Evolutionary conservation across 371 early-diverging fungal species (phyloP).

Genomic region (Mucor indicus): DNA sequence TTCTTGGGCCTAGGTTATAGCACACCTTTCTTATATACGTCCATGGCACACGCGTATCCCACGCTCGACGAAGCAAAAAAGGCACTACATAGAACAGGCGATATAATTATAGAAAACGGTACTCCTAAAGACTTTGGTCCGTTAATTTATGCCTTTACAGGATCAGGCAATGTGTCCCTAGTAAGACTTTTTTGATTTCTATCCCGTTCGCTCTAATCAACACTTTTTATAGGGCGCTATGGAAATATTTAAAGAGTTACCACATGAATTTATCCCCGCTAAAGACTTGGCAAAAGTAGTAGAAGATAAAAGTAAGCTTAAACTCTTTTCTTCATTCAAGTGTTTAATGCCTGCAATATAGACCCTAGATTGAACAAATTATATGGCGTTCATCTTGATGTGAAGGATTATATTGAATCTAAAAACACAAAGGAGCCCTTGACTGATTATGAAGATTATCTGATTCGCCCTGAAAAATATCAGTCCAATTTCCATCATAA

Average conservation of each 20-base stretch:
- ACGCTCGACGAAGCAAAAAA: slow-evolving; percentile 74
- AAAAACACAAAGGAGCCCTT: slow-evolving; percentile 61
- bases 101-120: slow-evolving; percentile 81
- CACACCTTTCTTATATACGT: slow-evolving; percentile 89
- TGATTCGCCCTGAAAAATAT: slow-evolving; percentile 78
- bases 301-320: slow-evolving; percentile 58
- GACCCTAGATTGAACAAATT: slow-evolving; percentile 64
- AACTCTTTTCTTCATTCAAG: not conserved
- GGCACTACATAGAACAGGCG: slow-evolving; percentile 74
- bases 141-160: slow-evolving; percentile 88
- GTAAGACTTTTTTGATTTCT: slow-evolving; percentile 27
- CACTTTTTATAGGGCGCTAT: slow-evolving; percentile 68
- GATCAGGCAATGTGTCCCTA: slow-evolving; percentile 93
- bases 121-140: slow-evolving; percentile 89
- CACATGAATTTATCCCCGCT: slow-evolving; percentile 88
- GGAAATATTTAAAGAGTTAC: slow-evolving; percentile 86
- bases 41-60: slow-evolving; percentile 86
- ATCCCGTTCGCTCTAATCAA: not conserved
- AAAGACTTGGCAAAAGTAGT: slow-evolving; percentile 73
- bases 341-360: too few species aligned
- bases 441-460: slow-evolving; percentile 65
- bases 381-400: slow-evolving; percentile 76
- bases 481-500: slow-evolving; percentile 82
- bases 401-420: slow-evolving; percentile 77
- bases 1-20: slow-evolving; percentile 89